Evolutionary conservation across 2,329 filamentous ascomycete genomes (phyloP), one percentile per base, ranked within the genome.

Genomic region (Geosmithia putterillii): DNA sequence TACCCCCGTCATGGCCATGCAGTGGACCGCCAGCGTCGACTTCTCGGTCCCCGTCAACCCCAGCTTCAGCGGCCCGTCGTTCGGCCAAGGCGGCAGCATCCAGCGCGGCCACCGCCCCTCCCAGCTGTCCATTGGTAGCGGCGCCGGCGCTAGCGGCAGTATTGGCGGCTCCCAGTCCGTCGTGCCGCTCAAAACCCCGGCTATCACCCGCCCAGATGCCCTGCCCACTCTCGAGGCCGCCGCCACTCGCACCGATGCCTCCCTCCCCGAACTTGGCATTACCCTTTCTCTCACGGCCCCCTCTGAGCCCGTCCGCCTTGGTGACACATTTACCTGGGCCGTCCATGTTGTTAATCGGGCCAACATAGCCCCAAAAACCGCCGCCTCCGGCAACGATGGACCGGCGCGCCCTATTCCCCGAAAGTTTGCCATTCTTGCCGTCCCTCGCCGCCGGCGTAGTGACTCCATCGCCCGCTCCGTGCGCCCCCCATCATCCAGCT

Each of bases 211-310:
- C 1, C 78, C 79, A 2, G 76, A 81, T 55, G 66, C 76, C 25
- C 65, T 81, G 2, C 77, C 77, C 10, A 63, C 67, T 21, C 68
- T 81, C 38, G 74, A 81, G 51, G 70, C 76, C 21, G 62, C 73
- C 44, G 65, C 67, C 40, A 57, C 58, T 44, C 64, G 61, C 49
- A 60, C 59, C 32, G 71, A 75, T 41, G 59, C 66, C 40, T 53
- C 65, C 42, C 57, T 76, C 35, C 71, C 73, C 3, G 73, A 82
- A 46, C 75, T 85, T 42, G 83, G 83, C 46, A 74, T 90, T 45
- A 86, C 81, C 32, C 78, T 90, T 63, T 87, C 82, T 36, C 81
- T 92, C 54, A 75, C 73, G 6, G 79, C 74, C 0, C 82, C 83
- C 28, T 47, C 60, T 12, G 54, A 61, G 19, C 67, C 71, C 43